A percentile compares a stretch with the other conserved stretches of the same genome.
These are phyloP conservation scores for Alliaria petiolata DNA, from an alignment of 345 rosid genomes.

Conservation along the genomic window DNA sequence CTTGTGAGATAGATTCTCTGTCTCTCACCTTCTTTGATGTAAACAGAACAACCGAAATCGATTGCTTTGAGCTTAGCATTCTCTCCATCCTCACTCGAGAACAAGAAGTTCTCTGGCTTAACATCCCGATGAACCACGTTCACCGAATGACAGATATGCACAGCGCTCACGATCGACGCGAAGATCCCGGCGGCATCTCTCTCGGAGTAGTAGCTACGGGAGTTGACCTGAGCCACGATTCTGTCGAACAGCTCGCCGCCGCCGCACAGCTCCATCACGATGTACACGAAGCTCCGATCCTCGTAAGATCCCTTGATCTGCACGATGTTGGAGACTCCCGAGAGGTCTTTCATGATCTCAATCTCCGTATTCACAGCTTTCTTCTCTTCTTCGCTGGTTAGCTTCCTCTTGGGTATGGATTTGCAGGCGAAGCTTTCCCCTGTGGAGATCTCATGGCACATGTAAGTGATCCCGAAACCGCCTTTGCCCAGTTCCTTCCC, in stretches of 20 bases:
- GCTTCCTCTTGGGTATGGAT: constrained; percentile 55
- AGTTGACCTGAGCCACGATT: constrained; percentile 28
- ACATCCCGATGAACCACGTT: constrained; percentile 71
- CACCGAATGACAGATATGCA: constrained; percentile 63
- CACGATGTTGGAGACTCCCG: constrained; percentile 66
- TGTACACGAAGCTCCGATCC: constrained; percentile 56
- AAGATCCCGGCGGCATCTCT: constrained; percentile 58
- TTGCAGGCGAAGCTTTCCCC: constrained; percentile 60
- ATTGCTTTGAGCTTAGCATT: constrained; percentile 65
- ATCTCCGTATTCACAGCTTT: constrained; percentile 63
- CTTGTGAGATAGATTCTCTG: background rate
- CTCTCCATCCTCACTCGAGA: constrained; percentile 46
- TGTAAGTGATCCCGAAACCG: constrained; percentile 57
- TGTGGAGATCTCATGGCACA: constrained; percentile 57
- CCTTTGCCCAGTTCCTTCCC: constrained; percentile 68
- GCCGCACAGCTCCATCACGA: constrained; percentile 73
- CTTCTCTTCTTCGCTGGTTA: constrained; percentile 38
- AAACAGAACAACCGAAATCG: constrained; percentile 75
- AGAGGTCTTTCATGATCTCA: constrained; percentile 62
- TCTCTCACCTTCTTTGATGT: constrained; percentile 56
- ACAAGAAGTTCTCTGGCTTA: constrained; percentile 79
- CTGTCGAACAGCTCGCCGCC: constrained; percentile 78
- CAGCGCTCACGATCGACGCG: constrained; percentile 54
- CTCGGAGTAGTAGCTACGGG: constrained; percentile 59
- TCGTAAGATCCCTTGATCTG: constrained; percentile 56